Conservation (phyloP, 257 asterid genomes). For the Parsonsia alboflavescens region DNA sequence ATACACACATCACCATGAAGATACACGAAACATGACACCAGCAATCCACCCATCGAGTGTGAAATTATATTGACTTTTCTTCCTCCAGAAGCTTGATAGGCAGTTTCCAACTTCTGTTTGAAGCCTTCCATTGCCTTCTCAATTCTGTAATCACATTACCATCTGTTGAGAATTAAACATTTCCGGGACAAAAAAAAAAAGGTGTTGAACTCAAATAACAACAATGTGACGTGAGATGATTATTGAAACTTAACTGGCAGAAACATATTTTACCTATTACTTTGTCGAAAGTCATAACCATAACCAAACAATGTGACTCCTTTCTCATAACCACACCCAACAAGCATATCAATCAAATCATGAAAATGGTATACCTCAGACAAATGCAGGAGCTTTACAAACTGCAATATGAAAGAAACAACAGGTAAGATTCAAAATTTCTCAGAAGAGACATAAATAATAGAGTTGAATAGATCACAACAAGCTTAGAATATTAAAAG, state of each 20-base stretch:
- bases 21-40: slow-evolving; percentile 57
- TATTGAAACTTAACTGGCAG: slow-evolving; percentile 18
- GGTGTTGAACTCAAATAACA: slow-evolving; percentile 9
- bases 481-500: background rate
- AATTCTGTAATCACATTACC: slow-evolving; percentile 47
- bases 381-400: slow-evolving; percentile 62
- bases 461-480: background rate
- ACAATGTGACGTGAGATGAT: background rate
- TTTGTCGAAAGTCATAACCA: slow-evolving; percentile 96
- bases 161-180: slow-evolving; percentile 7
- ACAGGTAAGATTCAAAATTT: background rate
- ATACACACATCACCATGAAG: slow-evolving; percentile 68
- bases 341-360: slow-evolving; percentile 95
- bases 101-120: slow-evolving; percentile 61
- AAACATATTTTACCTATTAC: slow-evolving; percentile 60
- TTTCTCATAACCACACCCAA: slow-evolving; percentile 82
- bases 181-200: background rate
- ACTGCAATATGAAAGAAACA: slow-evolving; percentile 39
- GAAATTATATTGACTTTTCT: slow-evolving; percentile 83
- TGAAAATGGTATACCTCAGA: slow-evolving; percentile 76
- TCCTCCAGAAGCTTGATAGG: slow-evolving; percentile 85
- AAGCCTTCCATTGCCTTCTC: slow-evolving; percentile 67
- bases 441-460: background rate
- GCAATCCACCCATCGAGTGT: slow-evolving; percentile 93
- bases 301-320: slow-evolving; percentile 89